Evolutionary conservation across 805 yeast genomes (phyloP).

Genomic region (Wickerhamiella sergipiensis): DNA sequence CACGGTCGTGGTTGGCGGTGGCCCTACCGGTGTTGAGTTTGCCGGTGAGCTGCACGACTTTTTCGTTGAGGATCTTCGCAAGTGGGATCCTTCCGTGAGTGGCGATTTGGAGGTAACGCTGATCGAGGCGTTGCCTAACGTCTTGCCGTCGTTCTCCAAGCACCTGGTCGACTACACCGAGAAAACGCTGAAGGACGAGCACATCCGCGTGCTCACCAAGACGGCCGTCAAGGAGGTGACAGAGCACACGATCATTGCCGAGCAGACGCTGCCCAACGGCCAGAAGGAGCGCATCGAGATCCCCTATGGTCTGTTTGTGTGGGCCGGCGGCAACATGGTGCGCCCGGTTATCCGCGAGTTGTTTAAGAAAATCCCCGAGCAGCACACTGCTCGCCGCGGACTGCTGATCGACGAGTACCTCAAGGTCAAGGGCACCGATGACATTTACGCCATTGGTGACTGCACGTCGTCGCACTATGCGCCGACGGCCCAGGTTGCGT

Average conservation of each 20-base stretch:
- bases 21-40: constrained; percentile 96
- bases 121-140: constrained; percentile 85
- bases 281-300: constrained; percentile 43
- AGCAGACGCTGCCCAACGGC: constrained; percentile 55
- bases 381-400: constrained; percentile 76
- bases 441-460: constrained; percentile 86
- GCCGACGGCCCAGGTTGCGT: constrained; percentile 96
- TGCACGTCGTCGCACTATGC: constrained; percentile 82
- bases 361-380: constrained; percentile 46
- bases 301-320: constrained; percentile 85
- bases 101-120: constrained; percentile 71
- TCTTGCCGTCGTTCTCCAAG: constrained; percentile 40
- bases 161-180: constrained; percentile 53
- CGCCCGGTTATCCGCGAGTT: constrained; percentile 59
- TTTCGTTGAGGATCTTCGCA: constrained; percentile 76
- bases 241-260: constrained; percentile 54
- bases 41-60: constrained; percentile 95
- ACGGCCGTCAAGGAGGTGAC: constrained; percentile 84
- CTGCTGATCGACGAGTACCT: constrained; percentile 70
- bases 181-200: constrained; percentile 51
- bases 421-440: constrained; percentile 68
- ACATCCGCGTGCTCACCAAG: constrained; percentile 64
- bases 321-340: constrained; percentile 97
- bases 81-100: constrained; percentile 80
- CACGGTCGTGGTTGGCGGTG: constrained; percentile 94